These are phyloP conservation scores for Dalbergia cochinchinensis DNA, from an alignment of 306 rosid species.

Conservation along the genomic window DNA sequence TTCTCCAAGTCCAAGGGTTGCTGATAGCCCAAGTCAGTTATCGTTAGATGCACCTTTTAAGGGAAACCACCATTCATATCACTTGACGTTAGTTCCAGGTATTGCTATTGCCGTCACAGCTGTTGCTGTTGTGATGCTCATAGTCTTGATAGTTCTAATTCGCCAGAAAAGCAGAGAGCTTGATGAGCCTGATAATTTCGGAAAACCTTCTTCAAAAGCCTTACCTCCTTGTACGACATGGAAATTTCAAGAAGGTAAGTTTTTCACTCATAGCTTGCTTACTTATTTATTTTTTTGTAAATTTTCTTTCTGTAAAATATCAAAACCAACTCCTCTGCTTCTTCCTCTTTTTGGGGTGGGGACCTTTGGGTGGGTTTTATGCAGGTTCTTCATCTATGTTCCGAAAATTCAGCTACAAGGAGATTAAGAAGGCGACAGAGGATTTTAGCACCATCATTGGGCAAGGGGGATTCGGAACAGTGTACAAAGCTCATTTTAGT, in stretches of 20 bases:
- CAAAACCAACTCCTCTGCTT: slow-evolving; percentile 27
- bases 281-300: not conserved
- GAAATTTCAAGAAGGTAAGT: slow-evolving; percentile 90
- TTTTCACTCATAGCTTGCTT: slow-evolving; percentile 13
- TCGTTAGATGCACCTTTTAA: slow-evolving; percentile 56
- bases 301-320: slow-evolving; percentile 38
- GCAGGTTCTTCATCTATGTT: slow-evolving; percentile 87
- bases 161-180: slow-evolving; percentile 83
- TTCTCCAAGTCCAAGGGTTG: slow-evolving; percentile 77
- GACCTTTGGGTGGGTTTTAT: slow-evolving; percentile 29
- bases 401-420: slow-evolving; percentile 81
- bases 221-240: slow-evolving; percentile 60
- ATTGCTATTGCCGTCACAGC: slow-evolving; percentile 85
- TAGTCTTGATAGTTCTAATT: slow-evolving; percentile 83
- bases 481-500: slow-evolving; percentile 83
- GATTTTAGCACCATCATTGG: slow-evolving; percentile 81
- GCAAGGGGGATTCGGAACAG: slow-evolving; percentile 97
- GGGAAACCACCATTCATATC: slow-evolving; percentile 70
- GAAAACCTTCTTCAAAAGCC: slow-evolving; percentile 64
- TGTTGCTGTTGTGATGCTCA: slow-evolving; percentile 70
- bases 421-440: slow-evolving; percentile 92
- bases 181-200: slow-evolving; percentile 59
- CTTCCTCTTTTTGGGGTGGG: slow-evolving; percentile 40
- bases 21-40: slow-evolving; percentile 77
- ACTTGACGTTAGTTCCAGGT: slow-evolving; percentile 74